Evolutionary conservation across 2,329 filamentous ascomycete species (phyloP), one percentile per base, ranked within the genome.

Genomic region (Podosphaera aphanis): DNA sequence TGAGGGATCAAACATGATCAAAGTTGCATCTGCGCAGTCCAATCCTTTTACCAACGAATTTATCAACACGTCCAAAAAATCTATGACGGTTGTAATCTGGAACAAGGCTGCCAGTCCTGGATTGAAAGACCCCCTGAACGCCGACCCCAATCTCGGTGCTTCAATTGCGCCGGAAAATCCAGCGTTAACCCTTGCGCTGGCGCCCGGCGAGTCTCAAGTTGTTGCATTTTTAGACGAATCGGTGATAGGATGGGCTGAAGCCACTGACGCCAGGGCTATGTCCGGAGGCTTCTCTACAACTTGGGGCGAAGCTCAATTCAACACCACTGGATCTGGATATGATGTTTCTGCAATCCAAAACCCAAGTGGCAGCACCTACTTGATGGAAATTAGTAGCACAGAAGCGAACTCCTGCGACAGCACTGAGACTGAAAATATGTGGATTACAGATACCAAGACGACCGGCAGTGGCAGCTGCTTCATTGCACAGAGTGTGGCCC

Each of bases 301-400:
- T 8, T 59, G 53, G 53, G 54, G 53, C 10, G 57, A 59, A 49
- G 48, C 37, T 7, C 54, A 57, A 46, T 56, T 56, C 39, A n/a
- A 46, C 7, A 37, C 33, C 13, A 49, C 47, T 20, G 57, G 56
- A 10, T 51, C 47, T 35, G 57, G 56, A 48, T 58, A 55, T 15
- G 55, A 59, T 40, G 46, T 57, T 19, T 59, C 57, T 6, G 55
- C 55, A 29, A 59, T 59, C 48, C 49, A 53, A 47, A 59, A 57
- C 50, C n/a, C 50, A 1, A 35, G 39, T 13, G 49, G 50, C 16
- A 59, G 56, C 47, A 51, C 49, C 43, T 59, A 59, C 33, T 47
- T 53, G 43, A 58, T 59, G 57, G 48, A 50, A n/a, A 58, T 59
- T 47, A 52, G 38, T 29, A 49, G 48, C 39, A 15, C 8, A 3